Evolutionary conservation across 441 rosid genomes (phyloP), one percentile per base, ranked within the genome.

Genomic region (Populus hybrid): DNA sequence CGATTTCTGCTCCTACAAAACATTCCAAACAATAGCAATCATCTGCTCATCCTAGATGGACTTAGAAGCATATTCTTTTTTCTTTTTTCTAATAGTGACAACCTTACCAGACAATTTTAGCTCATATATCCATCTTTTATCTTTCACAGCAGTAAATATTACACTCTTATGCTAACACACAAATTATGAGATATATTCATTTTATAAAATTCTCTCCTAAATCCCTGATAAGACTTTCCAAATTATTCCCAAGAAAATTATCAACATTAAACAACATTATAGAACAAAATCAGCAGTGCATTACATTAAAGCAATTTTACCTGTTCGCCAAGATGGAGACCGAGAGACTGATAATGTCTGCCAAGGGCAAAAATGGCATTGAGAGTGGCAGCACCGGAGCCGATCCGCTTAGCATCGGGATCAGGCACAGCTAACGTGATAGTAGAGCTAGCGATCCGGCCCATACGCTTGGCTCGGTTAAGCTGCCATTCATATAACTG

Each of bases 351-450:
- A 67, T 88, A 92, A 84, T 87, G 90, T 50, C 57, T 79, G 28
- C 95, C 86, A 21, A 95, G 95, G 69, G 97, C 94, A 71, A 76
- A 77, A 74, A 95, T 83, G 81, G 99, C 97, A 72, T 94, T 90
- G 80, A 95, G 93, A 72, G 97, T 95, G 69, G 98, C 99, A 34
- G 98, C 97, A 7, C 98, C 97, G 24, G 99, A 95, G 14, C 98
- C 98, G 81, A 94, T 94, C 90, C 97, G 95, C 46, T 86, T 91
- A 75, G 97, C 97, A 12, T 91, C 79, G 14, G 97, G 97, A 70
- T 95, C 99, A 35, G 99, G 98, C 1, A 94, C 95, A 6, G 97
- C 93, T 38, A 94, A 87, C 67, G 97, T 92, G 81, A 94, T 88
- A 4, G 99, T 94, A 80, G 92, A 89, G 82, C 73, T 8, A 78